These are phyloP conservation scores for Gentiana straminea DNA, from an alignment of 257 asterid species.

Conservation along the genomic window DNA sequence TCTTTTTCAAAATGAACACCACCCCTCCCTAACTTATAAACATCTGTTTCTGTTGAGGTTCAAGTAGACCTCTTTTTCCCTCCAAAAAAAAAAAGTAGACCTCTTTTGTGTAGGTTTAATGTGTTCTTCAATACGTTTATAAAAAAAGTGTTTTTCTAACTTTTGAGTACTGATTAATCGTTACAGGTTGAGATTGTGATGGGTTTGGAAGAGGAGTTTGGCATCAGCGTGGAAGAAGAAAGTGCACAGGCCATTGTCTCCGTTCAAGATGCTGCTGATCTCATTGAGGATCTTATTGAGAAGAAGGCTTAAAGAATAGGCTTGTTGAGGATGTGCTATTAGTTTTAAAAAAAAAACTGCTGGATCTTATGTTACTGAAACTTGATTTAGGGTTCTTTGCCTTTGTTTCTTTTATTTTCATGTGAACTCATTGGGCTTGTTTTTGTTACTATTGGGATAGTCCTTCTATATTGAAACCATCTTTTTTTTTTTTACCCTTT, in stretches of 20 bases:
- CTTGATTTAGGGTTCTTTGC: conserved; percentile 5
- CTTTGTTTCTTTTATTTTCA: conserved; percentile 3
- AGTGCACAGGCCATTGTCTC: conserved; percentile 75
- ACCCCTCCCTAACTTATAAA: too few species aligned
- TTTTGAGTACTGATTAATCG: too few species aligned
- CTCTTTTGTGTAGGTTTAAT: too few species aligned
- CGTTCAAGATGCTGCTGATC: conserved; percentile 87
- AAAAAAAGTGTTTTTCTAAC: too few species aligned
- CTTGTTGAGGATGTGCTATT: conserved; percentile 13
- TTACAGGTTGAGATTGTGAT: conserved; percentile 78
- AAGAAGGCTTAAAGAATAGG: conserved; percentile 26
- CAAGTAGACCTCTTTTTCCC: too few species aligned
- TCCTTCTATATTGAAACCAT: too few species aligned
- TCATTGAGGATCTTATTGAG: conserved; percentile 60
- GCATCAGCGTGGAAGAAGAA: conserved; percentile 81
- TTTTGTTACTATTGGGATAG: not conserved
- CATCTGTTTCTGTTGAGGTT: too few species aligned
- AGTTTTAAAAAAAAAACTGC: not conserved
- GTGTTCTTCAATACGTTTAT: too few species aligned
- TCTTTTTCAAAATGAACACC: too few species aligned
- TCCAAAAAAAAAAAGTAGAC: too few species aligned
- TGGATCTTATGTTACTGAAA: conserved; percentile 4
- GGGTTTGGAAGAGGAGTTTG: conserved; percentile 96
- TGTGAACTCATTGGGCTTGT: not conserved
- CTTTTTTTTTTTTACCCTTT: too few species aligned